Percentiles rank a stretch among this genome's conserved stretches.
Conservation (phyloP, 1,139 yeast species). For the Hansenula anomala region DNA sequence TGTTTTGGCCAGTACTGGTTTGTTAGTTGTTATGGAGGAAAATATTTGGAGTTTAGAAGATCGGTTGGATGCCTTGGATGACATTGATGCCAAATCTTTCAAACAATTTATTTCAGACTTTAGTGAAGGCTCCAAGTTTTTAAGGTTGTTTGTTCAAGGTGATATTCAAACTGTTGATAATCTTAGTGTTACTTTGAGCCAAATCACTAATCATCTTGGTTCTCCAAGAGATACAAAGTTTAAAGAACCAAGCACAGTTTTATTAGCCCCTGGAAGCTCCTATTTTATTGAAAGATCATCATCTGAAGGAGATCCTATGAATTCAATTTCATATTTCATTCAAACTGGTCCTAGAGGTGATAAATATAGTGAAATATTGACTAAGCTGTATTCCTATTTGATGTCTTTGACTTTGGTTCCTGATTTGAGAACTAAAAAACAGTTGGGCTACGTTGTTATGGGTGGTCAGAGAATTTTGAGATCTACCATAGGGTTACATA, state of each 20-base stretch:
- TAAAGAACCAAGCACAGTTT: constrained; percentile 31
- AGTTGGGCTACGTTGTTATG: constrained; percentile 53
- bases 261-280: constrained; percentile 33
- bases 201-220: constrained; percentile 8
- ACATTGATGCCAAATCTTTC: constrained; percentile 42
- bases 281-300: constrained; percentile 27
- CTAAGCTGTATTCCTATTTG: constrained; percentile 40
- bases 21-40: constrained; percentile 48
- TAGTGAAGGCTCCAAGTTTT: constrained; percentile 25
- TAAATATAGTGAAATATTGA: constrained; percentile 29
- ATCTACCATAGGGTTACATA: constrained; percentile 49
- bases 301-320: constrained; percentile 41
- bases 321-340: constrained; percentile 44
- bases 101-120: constrained; percentile 24
- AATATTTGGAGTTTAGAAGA: constrained; percentile 46
- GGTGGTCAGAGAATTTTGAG: constrained; percentile 50
- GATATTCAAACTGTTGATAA: constrained; percentile 28
- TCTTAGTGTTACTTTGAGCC: constrained; percentile 19
- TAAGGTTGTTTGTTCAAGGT: constrained; percentile 47
- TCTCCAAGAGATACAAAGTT: background rate
- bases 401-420: constrained; percentile 36
- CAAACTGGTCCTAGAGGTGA: constrained; percentile 49
- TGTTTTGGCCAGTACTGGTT: constrained; percentile 39
- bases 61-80: constrained; percentile 52
- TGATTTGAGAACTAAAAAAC: constrained; percentile 46